Conservation (phyloP, 495 filamentous ascomycete genomes). For the Trichoderma virens region DNA sequence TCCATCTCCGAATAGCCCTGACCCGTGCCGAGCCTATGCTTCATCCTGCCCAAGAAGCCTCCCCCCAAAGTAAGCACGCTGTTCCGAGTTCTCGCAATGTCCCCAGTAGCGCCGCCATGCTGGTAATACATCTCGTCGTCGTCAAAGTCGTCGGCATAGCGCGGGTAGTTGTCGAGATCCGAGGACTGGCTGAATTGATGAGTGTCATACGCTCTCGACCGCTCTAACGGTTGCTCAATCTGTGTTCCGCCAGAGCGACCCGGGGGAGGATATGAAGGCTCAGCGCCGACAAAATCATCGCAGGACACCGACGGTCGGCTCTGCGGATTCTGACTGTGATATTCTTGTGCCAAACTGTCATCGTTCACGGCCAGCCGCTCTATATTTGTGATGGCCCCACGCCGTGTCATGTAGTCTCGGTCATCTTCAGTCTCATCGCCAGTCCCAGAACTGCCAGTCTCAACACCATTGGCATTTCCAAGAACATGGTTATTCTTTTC, state of each 20-base stretch:
- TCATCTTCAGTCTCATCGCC: too few relatives aligned
- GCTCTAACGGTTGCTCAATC: conserved; percentile 29
- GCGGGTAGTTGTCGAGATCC: conserved; percentile 75
- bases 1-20: conserved; percentile 98
- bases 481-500: too few relatives aligned
- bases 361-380: conserved; percentile 66
- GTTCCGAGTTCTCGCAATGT: conserved; percentile 63
- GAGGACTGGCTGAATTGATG: conserved; percentile 75
- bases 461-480: too few relatives aligned
- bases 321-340: conserved; percentile 57
- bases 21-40: conserved; percentile 85
- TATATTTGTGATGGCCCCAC: too few relatives aligned
- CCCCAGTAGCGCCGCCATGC: conserved; percentile 50
- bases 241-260: conserved; percentile 31
- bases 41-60: conserved; percentile 75
- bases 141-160: conserved; percentile 78
- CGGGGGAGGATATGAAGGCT: conserved; percentile 24
- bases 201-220: conserved; percentile 38
- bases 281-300: conserved; percentile 81
- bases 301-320: conserved; percentile 83
- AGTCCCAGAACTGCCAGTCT: too few relatives aligned
- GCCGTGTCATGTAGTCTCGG: too few relatives aligned
- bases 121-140: conserved; percentile 64
- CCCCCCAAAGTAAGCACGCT: conserved; percentile 82
- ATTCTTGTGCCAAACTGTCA: conserved; percentile 63